Conservation (phyloP, 306 rosid species). For the Quercus alba region DNA sequence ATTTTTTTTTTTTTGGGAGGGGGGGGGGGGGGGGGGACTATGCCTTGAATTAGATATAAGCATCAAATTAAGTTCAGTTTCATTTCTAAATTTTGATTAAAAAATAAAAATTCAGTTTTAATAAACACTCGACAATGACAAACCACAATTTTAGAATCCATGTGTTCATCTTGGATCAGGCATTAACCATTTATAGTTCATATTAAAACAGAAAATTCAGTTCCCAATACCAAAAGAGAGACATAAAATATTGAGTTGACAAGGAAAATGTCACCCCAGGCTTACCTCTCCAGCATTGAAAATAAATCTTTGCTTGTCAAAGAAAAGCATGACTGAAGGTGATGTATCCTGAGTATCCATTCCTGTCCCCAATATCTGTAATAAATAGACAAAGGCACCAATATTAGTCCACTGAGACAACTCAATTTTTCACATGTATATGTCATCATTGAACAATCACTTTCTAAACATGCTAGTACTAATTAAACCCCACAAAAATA, state of each 20-base stretch:
- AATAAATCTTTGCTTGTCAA: constrained; percentile 81
- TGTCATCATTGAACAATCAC: not conserved
- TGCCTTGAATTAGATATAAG: not conserved
- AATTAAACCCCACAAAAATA: not conserved
- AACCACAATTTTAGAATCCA: not conserved
- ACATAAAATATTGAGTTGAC: not conserved
- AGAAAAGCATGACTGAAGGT: constrained; percentile 81
- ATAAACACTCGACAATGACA: not conserved
- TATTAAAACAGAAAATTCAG: not conserved
- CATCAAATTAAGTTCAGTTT: not conserved
- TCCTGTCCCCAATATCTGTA: constrained; percentile 78
- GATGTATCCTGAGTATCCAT: constrained; percentile 94
- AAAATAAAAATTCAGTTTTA: no score
- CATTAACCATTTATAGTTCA: not conserved
- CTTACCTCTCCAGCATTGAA: constrained; percentile 91
- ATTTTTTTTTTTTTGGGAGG: no score
- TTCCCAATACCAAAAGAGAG: not conserved
- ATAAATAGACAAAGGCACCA: not conserved
- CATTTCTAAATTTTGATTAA: no score
- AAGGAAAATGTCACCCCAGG: not conserved
- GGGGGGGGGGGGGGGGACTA: no score
- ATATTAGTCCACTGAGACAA: not conserved
- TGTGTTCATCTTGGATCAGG: not conserved
- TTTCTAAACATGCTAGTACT: not conserved
- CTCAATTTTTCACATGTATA: not conserved